Evolutionary conservation across 2,329 filamentous ascomycete genomes (phyloP), one percentile per base, ranked within the genome.

Genomic region (Exophiala calicioides): DNA sequence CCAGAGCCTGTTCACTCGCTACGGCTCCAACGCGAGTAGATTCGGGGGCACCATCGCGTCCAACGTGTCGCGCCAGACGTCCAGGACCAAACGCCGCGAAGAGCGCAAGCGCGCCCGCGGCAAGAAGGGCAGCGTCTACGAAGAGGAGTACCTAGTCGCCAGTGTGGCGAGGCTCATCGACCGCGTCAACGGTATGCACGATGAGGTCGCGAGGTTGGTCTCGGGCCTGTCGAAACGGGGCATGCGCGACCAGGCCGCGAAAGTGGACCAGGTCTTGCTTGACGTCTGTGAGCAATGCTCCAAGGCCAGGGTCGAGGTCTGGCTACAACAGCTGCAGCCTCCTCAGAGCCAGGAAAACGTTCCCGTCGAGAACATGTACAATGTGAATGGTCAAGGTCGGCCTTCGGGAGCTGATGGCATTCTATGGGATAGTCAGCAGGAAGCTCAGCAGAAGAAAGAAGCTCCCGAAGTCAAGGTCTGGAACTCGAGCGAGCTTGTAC

Each of bases 51-150:
- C 88, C 15, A 77, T 82, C 2, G 85, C 82, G 15, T 90, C 86
- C 9, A 81, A 82, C 21, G 83, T 86, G 2, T 87, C 83, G 38
- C 79, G 90, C 9, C 86, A 86, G 48, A 95, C 89, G 30, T 86
- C 82, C 62, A 95, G 93, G 75, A 96, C 95, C 63, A 82, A 90
- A 41, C 78, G 85, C 18, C 79, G 90, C 15, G 93, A 98, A 68
- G 93, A 98, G 74, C 83, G 95, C 66, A 98, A 98, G 78, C 82
- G 91, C 12, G 93, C 93, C 0, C 77, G 89, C 5, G 93, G 93
- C 18, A 91, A 95, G 66, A 97, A 97, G 74, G 93, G 93, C 8
- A 95, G 88, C 12, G 88, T 98, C 4, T 98, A 98, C 67, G 93
- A 98, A 67, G 91, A 97, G 64, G 93, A 97, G 68, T 98, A 98